Percentiles rank a stretch among this genome's conserved stretches.
Evolutionary conservation across 225 moss, liverwort and hornwort genomes (phyloP).

Genomic region (Anthoceros angustus): DNA sequence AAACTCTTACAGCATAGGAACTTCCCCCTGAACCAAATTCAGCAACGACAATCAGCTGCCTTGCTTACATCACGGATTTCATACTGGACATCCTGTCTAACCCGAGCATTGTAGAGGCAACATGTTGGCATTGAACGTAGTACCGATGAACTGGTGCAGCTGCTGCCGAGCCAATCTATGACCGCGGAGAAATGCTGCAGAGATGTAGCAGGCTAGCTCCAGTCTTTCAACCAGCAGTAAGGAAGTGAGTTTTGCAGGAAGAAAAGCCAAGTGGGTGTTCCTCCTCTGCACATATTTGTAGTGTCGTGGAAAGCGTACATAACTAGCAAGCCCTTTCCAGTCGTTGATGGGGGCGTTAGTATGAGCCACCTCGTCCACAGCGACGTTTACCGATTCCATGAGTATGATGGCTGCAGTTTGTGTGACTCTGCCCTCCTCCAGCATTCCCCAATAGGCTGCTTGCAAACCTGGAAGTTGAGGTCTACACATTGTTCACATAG

Average conservation of each 20-base stretch:
- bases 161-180: constrained; percentile 70
- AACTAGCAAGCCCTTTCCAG: constrained; percentile 53
- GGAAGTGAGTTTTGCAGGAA: constrained; percentile 29
- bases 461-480: constrained; percentile 42
- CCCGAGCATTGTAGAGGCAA: neutral
- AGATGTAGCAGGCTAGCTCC: constrained; percentile 76
- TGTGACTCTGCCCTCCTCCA: constrained; percentile 91
- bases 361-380: constrained; percentile 26
- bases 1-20: constrained; percentile 46
- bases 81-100: too few species aligned
- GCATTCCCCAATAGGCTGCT: constrained; percentile 89
- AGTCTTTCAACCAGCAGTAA: constrained; percentile 34
- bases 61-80: neutral
- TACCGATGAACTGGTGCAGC: constrained; percentile 69
- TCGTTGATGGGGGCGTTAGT: constrained; percentile 21
- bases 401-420: constrained; percentile 57
- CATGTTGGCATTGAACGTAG: neutral
- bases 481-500: too few species aligned
- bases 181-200: constrained; percentile 83
- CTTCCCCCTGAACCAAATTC: constrained; percentile 47
- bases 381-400: constrained; percentile 84
- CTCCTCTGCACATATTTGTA: constrained; percentile 48
- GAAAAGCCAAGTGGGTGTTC: constrained; percentile 14
- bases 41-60: neutral
- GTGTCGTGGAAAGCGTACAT: constrained; percentile 52